Evolutionary conservation across 257 asterid species (phyloP).

Genomic region (Ligustrum vulgare): DNA sequence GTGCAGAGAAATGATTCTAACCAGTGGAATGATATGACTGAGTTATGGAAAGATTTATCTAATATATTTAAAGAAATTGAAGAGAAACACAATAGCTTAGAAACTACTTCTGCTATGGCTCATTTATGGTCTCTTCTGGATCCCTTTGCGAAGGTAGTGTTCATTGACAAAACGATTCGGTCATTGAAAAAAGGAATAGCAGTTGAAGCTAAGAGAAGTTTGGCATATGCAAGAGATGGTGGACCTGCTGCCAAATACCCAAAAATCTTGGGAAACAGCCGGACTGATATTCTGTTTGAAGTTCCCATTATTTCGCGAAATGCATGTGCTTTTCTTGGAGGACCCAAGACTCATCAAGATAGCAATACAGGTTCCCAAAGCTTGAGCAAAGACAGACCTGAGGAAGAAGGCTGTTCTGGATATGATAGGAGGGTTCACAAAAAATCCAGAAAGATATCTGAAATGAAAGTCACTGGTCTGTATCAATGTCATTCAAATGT

Average conservation of each 20-base stretch:
- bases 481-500: slow-evolving; percentile 28
- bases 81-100: slow-evolving; percentile 47
- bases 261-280: slow-evolving; percentile 49
- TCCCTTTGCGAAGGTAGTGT: slow-evolving; percentile 87
- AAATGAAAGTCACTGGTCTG: slow-evolving; percentile 47
- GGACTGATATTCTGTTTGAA: slow-evolving; percentile 49
- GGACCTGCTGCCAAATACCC: slow-evolving; percentile 46
- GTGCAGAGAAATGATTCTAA: slow-evolving; percentile 45
- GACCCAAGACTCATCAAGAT: slow-evolving; percentile 43
- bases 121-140: slow-evolving; percentile 87
- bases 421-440: slow-evolving; percentile 44
- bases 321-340: slow-evolving; percentile 39
- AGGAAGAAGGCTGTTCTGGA: slow-evolving; percentile 36
- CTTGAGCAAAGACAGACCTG: slow-evolving; percentile 39
- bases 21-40: slow-evolving; percentile 72
- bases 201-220: slow-evolving; percentile 67
- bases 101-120: slow-evolving; percentile 63
- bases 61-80: slow-evolving; percentile 60
- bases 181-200: slow-evolving; percentile 73
- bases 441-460: slow-evolving; percentile 69
- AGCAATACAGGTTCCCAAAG: slow-evolving; percentile 48
- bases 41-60: slow-evolving; percentile 72
- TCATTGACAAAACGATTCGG: slow-evolving; percentile 80
- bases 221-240: slow-evolving; percentile 45
- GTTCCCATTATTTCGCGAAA: slow-evolving; percentile 61